Conservation (phyloP, 495 filamentous ascomycete genomes). For the Xylaria bambusicola region DNA sequence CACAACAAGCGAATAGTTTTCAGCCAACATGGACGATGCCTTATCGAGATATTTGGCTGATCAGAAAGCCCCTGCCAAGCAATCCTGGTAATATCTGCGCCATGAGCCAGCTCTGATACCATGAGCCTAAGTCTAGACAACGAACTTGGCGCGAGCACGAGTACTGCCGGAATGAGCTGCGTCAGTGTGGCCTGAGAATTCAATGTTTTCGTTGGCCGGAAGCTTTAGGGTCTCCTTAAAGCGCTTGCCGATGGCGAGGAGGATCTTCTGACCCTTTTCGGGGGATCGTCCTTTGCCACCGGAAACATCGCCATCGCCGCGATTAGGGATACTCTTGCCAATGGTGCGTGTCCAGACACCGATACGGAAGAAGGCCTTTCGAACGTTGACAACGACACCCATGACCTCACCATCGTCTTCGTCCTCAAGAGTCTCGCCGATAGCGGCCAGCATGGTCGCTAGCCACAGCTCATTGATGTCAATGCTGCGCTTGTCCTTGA, state of each 20-base stretch:
- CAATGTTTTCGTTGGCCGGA: slow-evolving; percentile 70
- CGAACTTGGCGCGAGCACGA: slow-evolving; percentile 91
- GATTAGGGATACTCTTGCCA: slow-evolving; percentile 75
- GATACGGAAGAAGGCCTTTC: slow-evolving; percentile 96
- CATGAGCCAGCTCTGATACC: not conserved
- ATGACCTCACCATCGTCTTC: slow-evolving; percentile 95
- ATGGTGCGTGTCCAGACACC: slow-evolving; percentile 90
- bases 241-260: slow-evolving; percentile 77
- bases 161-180: slow-evolving; percentile 89
- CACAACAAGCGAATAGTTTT: not conserved
- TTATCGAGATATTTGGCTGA: too few relatives aligned
- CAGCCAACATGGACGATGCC: not conserved
- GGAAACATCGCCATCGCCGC: slow-evolving; percentile 67
- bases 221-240: slow-evolving; percentile 91
- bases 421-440: slow-evolving; percentile 96
- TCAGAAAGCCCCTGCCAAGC: too few relatives aligned
- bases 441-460: slow-evolving; percentile 92
- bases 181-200: slow-evolving; percentile 97
- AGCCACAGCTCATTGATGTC: slow-evolving; percentile 97
- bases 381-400: slow-evolving; percentile 98
- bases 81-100: too few relatives aligned
- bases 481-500: slow-evolving; percentile 89
- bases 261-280: slow-evolving; percentile 80
- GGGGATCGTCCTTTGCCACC: slow-evolving; percentile 68
- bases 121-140: slow-evolving; percentile 57